Conservation (phyloP, 1,284 basidiomycete genomes). For the Fomes fomentarius region DNA sequence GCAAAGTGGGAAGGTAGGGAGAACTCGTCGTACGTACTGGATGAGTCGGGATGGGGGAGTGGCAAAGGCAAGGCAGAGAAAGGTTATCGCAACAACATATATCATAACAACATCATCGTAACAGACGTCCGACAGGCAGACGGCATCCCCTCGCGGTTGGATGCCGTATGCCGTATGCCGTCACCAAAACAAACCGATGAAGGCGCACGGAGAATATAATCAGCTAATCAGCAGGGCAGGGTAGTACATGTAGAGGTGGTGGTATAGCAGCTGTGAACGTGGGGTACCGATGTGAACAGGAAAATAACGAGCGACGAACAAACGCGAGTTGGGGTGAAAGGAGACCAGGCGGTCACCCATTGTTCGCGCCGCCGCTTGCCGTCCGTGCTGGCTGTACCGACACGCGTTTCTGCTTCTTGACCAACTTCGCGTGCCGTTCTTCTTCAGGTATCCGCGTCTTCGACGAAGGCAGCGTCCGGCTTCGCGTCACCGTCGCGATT, state of each 20-base stretch:
- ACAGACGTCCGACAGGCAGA: conserved; percentile 7
- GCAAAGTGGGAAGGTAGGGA: not conserved
- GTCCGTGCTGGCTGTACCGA: conserved; percentile 38
- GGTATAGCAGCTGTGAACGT: conserved; percentile 12
- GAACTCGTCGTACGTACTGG: not conserved
- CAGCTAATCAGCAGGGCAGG: conserved; percentile 3
- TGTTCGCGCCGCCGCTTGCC: conserved; percentile 15
- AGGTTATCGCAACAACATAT: conserved; percentile 20
- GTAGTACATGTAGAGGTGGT: conserved; percentile 17
- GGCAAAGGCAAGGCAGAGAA: not conserved
- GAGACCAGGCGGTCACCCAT: conserved; percentile 7
- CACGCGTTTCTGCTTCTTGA: conserved; percentile 53
- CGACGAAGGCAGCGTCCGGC: conserved; percentile 63
- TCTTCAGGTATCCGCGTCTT: conserved; percentile 34
- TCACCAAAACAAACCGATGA: not conserved
- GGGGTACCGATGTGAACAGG: not conserved
- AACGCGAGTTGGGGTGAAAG: not conserved
- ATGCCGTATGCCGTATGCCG: not conserved
- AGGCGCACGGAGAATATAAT: not conserved
- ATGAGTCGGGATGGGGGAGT: not conserved
- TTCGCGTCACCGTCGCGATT: conserved; percentile 52
- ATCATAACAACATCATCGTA: conserved; percentile 23
- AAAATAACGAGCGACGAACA: conserved; percentile 1
- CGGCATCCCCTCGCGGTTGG: not conserved
- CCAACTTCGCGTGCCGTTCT: conserved; percentile 43